A percentile compares a stretch with the other conserved stretches of the same genome.
These are phyloP conservation scores for Infundibulicybe gibba DNA, from an alignment of 768 basidiomycete species.

Conservation along the genomic window DNA sequence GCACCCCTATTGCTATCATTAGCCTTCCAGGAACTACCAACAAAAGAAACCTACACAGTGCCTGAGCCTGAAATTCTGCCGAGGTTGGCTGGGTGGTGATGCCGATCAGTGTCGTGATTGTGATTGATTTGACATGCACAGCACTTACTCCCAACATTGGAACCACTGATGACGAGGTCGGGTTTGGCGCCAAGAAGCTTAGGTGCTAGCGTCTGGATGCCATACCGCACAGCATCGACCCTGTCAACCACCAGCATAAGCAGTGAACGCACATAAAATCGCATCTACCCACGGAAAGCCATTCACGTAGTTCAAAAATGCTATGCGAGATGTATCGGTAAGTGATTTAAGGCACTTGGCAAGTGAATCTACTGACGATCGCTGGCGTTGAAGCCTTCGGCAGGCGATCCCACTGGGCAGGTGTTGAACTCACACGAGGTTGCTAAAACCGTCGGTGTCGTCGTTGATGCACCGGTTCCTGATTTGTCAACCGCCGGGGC, in stretches of 20 bases:
- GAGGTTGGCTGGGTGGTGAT: constrained; percentile 22
- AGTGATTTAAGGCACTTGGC: background rate
- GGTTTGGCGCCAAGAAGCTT: constrained; percentile 27
- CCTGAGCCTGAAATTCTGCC: constrained; percentile 34
- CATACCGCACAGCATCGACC: constrained; percentile 31
- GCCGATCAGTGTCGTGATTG: background rate
- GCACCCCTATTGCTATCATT: constrained; percentile 32
- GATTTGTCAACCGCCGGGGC: constrained; percentile 38
- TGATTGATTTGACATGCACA: background rate
- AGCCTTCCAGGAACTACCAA: too few species aligned
- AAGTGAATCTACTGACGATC: constrained; percentile 22
- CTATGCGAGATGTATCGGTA: constrained; percentile 10
- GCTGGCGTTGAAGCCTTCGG: constrained; percentile 34
- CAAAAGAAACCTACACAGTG: constrained; percentile 30
- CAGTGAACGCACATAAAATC: background rate
- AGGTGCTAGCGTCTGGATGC: constrained; percentile 33
- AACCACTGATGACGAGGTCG: constrained; percentile 34
- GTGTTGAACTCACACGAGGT: constrained; percentile 38
- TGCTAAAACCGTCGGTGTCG: constrained; percentile 23
- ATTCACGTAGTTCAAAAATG: constrained; percentile 39
- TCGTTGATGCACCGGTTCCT: constrained; percentile 34
- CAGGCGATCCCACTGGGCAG: constrained; percentile 35
- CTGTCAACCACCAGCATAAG: constrained; percentile 11
- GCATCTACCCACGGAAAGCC: constrained; percentile 29
- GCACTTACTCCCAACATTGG: constrained; percentile 26